These are phyloP conservation scores for Coemansia sp. DNA, from an alignment of 192 early-diverging fungal genomes.

Conservation along the genomic window DNA sequence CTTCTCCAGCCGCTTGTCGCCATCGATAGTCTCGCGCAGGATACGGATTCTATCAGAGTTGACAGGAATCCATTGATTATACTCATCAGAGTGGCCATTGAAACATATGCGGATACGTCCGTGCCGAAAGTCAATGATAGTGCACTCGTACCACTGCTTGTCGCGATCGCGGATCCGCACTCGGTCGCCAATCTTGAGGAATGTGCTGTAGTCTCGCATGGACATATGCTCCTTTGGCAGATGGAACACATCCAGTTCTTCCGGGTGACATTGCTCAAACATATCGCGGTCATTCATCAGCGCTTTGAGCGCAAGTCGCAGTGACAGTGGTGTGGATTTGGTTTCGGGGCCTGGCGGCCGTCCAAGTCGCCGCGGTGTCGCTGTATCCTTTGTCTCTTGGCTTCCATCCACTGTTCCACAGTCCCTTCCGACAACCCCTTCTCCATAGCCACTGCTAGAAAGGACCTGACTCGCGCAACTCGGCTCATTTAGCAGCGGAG, in stretches of 20 bases:
- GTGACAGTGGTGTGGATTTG: constrained; percentile 25
- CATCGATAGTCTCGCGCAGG: constrained; percentile 33
- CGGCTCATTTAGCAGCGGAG: neutral
- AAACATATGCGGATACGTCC: constrained; percentile 46
- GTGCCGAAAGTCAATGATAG: constrained; percentile 43
- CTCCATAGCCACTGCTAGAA: neutral
- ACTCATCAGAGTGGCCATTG: constrained; percentile 34
- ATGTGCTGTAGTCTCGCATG: constrained; percentile 43
- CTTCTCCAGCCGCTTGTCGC: constrained; percentile 38
- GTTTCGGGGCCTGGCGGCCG: constrained; percentile 28
- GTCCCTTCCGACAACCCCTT: neutral
- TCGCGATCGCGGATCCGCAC: constrained; percentile 47
- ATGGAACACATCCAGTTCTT: constrained; percentile 28
- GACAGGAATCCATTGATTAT: constrained; percentile 46
- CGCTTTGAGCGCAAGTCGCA: constrained; percentile 33
- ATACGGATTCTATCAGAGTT: constrained; percentile 53
- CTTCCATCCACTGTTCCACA: neutral
- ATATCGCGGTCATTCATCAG: constrained; percentile 12
- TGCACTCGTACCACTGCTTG: constrained; percentile 54
- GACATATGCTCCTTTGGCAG: constrained; percentile 50
- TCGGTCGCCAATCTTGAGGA: constrained; percentile 37
- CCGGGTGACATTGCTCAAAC: constrained; percentile 17
- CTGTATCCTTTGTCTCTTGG: neutral
- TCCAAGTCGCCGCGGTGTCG: constrained; percentile 23
- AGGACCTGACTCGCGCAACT: neutral